These are phyloP conservation scores for Penicillium hesseltinei DNA, from an alignment of 2,329 filamentous ascomycete genomes.

Conservation along the genomic window DNA sequence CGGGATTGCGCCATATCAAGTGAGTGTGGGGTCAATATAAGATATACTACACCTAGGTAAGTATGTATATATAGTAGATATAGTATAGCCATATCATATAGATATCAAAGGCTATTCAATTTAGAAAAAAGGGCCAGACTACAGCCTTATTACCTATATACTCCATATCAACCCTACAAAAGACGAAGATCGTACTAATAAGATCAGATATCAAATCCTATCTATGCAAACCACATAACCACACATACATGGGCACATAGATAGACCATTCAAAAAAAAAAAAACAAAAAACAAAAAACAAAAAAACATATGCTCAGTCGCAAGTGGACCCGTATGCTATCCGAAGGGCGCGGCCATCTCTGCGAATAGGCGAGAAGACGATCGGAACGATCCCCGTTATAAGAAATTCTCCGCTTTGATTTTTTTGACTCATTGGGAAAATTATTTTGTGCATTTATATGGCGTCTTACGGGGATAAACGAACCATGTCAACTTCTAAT, in stretches of 20 bases:
- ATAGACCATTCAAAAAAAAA: too few species aligned
- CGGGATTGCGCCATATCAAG: constrained; percentile 4
- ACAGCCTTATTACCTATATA: too few species aligned
- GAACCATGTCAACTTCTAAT: background rate
- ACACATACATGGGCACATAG: background rate
- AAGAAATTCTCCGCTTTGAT: background rate
- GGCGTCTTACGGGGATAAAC: background rate
- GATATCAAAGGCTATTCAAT: too few species aligned
- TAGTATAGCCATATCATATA: background rate
- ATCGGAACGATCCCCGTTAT: constrained; percentile 4
- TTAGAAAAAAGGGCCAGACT: too few species aligned
- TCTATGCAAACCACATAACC: background rate
- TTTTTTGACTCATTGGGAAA: background rate
- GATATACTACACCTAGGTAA: background rate
- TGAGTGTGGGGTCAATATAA: background rate
- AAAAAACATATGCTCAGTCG: background rate
- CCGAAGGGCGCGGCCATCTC: constrained; percentile 16
- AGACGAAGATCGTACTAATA: too few species aligned
- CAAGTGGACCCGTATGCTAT: background rate
- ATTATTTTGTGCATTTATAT: background rate
- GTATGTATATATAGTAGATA: background rate
- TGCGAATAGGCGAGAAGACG: constrained; percentile 15
- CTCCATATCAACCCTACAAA: too few species aligned
- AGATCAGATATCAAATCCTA: background rate
- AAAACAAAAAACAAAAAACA: too few species aligned